Conservation (phyloP, 2,329 filamentous ascomycete species). For the Aspergillus sp. region DNA sequence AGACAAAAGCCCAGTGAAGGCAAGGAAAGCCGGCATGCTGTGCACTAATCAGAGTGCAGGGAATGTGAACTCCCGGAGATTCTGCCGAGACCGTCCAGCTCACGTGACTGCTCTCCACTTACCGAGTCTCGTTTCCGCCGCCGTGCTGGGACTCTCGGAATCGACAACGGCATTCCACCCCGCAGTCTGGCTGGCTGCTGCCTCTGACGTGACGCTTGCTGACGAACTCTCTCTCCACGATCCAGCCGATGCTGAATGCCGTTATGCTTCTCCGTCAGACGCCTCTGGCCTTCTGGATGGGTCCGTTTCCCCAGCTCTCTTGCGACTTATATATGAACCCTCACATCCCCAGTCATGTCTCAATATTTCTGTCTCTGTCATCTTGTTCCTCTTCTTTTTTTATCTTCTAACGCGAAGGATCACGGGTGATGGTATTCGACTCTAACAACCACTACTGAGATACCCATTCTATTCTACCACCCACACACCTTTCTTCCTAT, state of each 20-base stretch:
- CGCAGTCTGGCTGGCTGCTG: slow-evolving; percentile 9
- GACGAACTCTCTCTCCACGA: slow-evolving; percentile 15
- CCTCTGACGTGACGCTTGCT: slow-evolving; percentile 1
- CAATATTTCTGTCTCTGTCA: slow-evolving; percentile 4
- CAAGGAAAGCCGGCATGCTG: neutral
- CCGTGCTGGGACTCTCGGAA: slow-evolving; percentile 18
- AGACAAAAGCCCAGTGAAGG: neutral
- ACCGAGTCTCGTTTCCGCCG: slow-evolving; percentile 26
- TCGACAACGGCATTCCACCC: slow-evolving; percentile 25
- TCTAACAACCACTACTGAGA: neutral
- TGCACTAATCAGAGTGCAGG: slow-evolving; percentile 6
- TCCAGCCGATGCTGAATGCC: slow-evolving; percentile 36
- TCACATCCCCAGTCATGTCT: slow-evolving; percentile 16
- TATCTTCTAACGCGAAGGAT: neutral
- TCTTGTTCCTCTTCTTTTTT: slow-evolving; percentile 1
- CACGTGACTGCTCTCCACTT: slow-evolving; percentile 30
- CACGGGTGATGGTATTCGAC: neutral
- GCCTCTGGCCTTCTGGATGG: slow-evolving; percentile 17
- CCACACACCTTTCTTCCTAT: neutral
- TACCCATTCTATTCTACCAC: neutral
- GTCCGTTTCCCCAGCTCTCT: slow-evolving; percentile 11
- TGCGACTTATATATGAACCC: slow-evolving; percentile 26
- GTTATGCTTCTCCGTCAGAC: slow-evolving; percentile 28
- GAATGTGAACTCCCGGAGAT: slow-evolving; percentile 21
- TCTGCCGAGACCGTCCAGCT: slow-evolving; percentile 14